Conservation (phyloP, 2,329 filamentous ascomycete species). For the Pseudocercospora ulei region DNA sequence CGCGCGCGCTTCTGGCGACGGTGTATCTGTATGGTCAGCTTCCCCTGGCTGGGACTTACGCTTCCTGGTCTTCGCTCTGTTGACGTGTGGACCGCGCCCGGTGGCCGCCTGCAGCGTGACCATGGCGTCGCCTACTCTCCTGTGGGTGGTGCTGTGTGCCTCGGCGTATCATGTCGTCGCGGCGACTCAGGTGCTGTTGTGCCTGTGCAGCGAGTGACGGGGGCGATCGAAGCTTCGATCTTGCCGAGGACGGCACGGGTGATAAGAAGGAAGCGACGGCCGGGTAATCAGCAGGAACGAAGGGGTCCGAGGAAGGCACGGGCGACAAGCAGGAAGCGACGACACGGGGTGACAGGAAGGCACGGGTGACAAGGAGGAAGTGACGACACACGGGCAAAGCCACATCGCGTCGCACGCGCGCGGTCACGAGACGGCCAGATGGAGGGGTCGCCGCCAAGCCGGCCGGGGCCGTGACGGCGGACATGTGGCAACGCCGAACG, state of each 20-base stretch:
- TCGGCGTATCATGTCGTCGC: slow-evolving; percentile 4
- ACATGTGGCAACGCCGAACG: too few species aligned
- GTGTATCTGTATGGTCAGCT: slow-evolving; percentile 8
- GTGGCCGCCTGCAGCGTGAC: slow-evolving; percentile 43
- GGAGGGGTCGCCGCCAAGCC: background rate
- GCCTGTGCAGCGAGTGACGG: too few species aligned
- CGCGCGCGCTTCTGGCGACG: slow-evolving; percentile 14
- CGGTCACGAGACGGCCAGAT: background rate
- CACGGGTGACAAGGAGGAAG: background rate
- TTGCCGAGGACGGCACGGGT: slow-evolving; percentile 64
- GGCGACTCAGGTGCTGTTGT: background rate
- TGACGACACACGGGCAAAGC: slow-evolving; percentile 3
- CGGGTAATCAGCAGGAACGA: too few species aligned
- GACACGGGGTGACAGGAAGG: background rate
- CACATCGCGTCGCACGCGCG: background rate
- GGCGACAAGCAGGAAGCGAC: too few species aligned
- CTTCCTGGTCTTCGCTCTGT: slow-evolving; percentile 16
- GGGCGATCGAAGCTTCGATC: slow-evolving; percentile 38
- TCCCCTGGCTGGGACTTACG: slow-evolving; percentile 11
- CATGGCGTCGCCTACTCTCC: slow-evolving; percentile 32
- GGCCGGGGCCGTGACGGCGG: too few species aligned
- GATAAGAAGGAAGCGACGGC: too few species aligned
- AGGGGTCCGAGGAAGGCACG: too few species aligned
- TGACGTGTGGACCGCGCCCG: slow-evolving; percentile 20
- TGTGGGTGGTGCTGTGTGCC: slow-evolving; percentile 2